Evolutionary conservation across 768 basidiomycete species (phyloP).

Genomic region (Galerina marginata): DNA sequence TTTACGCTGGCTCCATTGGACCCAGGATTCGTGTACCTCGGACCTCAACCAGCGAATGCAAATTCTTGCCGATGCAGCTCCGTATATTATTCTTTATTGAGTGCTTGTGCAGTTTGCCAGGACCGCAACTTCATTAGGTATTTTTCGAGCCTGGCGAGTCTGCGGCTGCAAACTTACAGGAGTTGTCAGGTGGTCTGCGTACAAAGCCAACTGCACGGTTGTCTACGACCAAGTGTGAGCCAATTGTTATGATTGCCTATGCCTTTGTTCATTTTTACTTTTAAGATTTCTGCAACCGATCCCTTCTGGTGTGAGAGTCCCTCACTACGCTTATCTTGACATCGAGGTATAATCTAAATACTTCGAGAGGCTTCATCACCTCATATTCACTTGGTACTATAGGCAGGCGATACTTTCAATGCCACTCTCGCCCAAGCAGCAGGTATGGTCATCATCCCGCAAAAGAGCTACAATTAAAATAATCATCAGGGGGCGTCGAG

Average conservation of each 20-base stretch:
- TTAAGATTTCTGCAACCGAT: constrained; percentile 42
- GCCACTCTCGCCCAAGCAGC: constrained; percentile 32
- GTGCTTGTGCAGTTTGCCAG: constrained; percentile 59
- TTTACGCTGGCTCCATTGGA: constrained; percentile 41
- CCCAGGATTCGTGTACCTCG: constrained; percentile 38
- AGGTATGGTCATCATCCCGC: constrained; percentile 23
- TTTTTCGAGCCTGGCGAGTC: neutral
- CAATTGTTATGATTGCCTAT: neutral
- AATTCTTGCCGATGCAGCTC: constrained; percentile 58
- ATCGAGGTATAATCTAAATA: constrained; percentile 35
- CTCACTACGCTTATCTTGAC: constrained; percentile 55
- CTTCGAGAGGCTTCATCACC: neutral
- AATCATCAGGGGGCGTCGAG: constrained; percentile 37
- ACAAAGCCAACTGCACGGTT: constrained; percentile 51
- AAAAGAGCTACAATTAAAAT: neutral
- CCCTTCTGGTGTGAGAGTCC: constrained; percentile 48
- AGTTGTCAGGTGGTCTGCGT: constrained; percentile 50
- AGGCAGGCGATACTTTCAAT: constrained; percentile 40
- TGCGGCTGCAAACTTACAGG: neutral
- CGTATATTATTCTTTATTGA: constrained; percentile 56
- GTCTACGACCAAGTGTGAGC: constrained; percentile 42
- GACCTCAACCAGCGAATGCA: constrained; percentile 36
- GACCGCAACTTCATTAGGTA: constrained; percentile 37
- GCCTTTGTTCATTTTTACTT: neutral
- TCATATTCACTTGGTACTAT: neutral